These are phyloP conservation scores for Aureobasidium vineae DNA, from an alignment of 2,329 filamentous ascomycete genomes.

Conservation along the genomic window DNA sequence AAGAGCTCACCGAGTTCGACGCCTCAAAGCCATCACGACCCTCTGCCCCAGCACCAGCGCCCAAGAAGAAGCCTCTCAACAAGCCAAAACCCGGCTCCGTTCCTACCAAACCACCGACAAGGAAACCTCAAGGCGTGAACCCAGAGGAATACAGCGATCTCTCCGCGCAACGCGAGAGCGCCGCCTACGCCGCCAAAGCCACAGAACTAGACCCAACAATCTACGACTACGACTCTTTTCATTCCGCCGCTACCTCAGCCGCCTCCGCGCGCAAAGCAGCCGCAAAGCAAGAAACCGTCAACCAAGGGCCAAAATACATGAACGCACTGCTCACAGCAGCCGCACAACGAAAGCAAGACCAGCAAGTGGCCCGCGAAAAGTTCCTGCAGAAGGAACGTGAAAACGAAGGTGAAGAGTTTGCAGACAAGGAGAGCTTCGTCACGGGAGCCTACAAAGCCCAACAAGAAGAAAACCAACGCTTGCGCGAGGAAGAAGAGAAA, in stretches of 20 bases:
- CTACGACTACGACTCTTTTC: constrained; percentile 83
- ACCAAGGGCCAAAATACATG: constrained; percentile 76
- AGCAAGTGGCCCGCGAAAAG: constrained; percentile 75
- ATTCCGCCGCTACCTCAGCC: constrained; percentile 70
- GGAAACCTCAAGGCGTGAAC: constrained; percentile 36
- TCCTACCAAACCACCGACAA: constrained; percentile 43
- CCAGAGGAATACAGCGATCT: constrained; percentile 58
- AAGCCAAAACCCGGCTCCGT: constrained; percentile 31
- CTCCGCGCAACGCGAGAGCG: constrained; percentile 62
- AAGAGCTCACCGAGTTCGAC: constrained; percentile 59
- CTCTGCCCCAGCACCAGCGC: constrained; percentile 37
- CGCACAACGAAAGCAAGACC: constrained; percentile 73
- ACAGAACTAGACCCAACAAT: constrained; percentile 68
- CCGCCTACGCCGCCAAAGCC: constrained; percentile 63
- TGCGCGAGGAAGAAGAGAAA: constrained; percentile 69
- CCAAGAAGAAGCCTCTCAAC: constrained; percentile 33
- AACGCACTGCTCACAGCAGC: constrained; percentile 69
- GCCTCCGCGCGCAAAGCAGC: constrained; percentile 54
- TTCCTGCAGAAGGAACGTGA: constrained; percentile 74
- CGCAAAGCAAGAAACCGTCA: constrained; percentile 53
- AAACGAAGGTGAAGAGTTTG: constrained; percentile 76
- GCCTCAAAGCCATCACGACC: constrained; percentile 41
- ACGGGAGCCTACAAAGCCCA: constrained; percentile 79
- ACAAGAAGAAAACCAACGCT: constrained; percentile 67
- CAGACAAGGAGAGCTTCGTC: constrained; percentile 82